Evolutionary conservation across 2,329 filamentous ascomycete genomes (phyloP).

Genomic region (Fusarium coicis): DNA sequence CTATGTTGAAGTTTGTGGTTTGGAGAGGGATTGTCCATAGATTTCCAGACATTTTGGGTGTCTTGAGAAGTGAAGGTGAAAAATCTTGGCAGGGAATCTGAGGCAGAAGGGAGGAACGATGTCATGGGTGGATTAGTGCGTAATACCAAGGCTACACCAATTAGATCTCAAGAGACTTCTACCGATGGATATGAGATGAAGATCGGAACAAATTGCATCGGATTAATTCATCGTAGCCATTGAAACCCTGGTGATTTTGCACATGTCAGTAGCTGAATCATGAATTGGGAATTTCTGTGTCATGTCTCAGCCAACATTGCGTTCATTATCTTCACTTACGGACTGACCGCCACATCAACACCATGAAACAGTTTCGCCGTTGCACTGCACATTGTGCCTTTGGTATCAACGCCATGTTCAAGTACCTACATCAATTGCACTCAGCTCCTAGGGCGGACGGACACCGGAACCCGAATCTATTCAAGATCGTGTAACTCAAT

Average conservation of each 20-base stretch:
- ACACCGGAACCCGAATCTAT: neutral
- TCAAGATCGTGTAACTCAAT: neutral
- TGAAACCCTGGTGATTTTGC: neutral
- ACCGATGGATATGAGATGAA: neutral
- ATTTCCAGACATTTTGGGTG: constrained; percentile 14
- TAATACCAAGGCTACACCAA: neutral
- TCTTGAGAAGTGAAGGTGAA: neutral
- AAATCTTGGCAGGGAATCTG: neutral
- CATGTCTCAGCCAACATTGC: neutral
- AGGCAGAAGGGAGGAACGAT: neutral
- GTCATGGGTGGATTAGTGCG: neutral
- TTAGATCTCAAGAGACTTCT: neutral
- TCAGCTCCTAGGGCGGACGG: neutral
- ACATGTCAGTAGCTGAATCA: neutral
- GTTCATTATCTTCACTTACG: neutral
- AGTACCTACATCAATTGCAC: too few species aligned
- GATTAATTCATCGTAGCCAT: neutral
- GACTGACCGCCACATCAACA: neutral
- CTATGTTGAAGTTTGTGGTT: constrained; percentile 84
- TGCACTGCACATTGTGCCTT: neutral
- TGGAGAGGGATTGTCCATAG: constrained; percentile 59
- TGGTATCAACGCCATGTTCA: rapidly evolving
- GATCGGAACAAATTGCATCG: neutral
- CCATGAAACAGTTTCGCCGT: neutral
- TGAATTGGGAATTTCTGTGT: too few species aligned